Evolutionary conservation across 1,284 basidiomycete species (phyloP).

Genomic region (Ustilago tritici): DNA sequence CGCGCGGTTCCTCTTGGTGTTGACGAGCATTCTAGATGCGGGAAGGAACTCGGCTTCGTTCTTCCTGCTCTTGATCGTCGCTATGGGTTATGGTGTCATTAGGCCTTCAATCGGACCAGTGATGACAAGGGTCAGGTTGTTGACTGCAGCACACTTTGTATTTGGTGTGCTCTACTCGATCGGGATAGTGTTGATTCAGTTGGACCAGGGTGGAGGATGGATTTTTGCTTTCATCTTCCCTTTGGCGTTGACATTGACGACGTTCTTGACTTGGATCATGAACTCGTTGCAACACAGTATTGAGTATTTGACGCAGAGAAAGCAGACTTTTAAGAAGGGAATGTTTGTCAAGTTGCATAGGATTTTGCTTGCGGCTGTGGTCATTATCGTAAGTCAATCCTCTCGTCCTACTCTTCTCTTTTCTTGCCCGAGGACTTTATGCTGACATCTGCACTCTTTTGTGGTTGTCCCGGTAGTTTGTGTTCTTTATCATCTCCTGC

Average conservation of each 20-base stretch:
- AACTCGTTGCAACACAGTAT: conserved; percentile 64
- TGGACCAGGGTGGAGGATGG: conserved; percentile 75
- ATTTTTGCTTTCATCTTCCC: conserved; percentile 79
- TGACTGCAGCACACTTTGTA: conserved; percentile 86
- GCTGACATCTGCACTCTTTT: not conserved
- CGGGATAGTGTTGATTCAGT: conserved; percentile 74
- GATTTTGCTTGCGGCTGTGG: conserved; percentile 85
- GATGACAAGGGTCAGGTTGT: conserved; percentile 81
- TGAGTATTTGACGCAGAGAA: conserved; percentile 59
- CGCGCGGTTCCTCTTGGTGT: conserved; percentile 61
- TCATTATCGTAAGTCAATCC: conserved; percentile 76
- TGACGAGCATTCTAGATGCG: conserved; percentile 81
- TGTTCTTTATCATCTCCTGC: conserved; percentile 92
- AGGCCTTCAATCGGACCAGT: conserved; percentile 81
- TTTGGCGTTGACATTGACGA: conserved; percentile 89
- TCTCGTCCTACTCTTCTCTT: not conserved
- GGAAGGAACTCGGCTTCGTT: conserved; percentile 92
- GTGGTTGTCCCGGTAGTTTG: conserved; percentile 20
- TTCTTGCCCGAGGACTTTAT: not conserved
- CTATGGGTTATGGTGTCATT: conserved; percentile 68
- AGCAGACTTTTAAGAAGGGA: conserved; percentile 63
- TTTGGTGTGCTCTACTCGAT: conserved; percentile 81
- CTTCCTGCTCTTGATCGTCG: conserved; percentile 91
- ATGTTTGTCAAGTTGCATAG: conserved; percentile 78
- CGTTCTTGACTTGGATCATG: conserved; percentile 88